Conservation (phyloP, 192 early-diverging fungal genomes). For the Backusella australiensis region DNA sequence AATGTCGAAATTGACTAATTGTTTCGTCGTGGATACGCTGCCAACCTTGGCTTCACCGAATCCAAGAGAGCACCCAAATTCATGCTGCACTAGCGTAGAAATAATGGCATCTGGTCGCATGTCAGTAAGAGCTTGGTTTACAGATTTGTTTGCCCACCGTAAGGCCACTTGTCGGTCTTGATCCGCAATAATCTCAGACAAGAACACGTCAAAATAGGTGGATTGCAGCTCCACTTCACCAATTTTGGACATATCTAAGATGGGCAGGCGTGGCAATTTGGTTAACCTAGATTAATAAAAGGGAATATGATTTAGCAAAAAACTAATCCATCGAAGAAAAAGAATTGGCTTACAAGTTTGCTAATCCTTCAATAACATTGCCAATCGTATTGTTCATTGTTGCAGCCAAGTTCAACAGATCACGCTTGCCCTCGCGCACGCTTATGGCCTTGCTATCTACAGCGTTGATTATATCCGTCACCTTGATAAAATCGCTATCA, state of each 20-base stretch:
- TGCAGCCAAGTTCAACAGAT: constrained; percentile 4
- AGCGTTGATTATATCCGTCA: constrained; percentile 12
- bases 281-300: constrained; percentile 15
- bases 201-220: constrained; percentile 15
- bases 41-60: constrained; percentile 11
- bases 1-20: constrained; percentile 7
- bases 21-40: constrained; percentile 9
- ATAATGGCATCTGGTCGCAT: constrained; percentile 12
- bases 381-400: constrained; percentile 1
- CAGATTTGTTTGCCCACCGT: constrained; percentile 7
- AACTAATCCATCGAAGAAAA: constrained; percentile 9
- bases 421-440: background rate
- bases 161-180: background rate
- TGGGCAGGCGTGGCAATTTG: constrained; percentile 8
- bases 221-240: constrained; percentile 6
- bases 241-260: constrained; percentile 9
- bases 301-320: constrained; percentile 9
- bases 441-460: constrained; percentile 1
- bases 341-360: constrained; percentile 11
- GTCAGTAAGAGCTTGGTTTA: background rate
- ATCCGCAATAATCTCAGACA: constrained; percentile 10
- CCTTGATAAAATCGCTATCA: constrained; percentile 12
- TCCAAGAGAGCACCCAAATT: constrained; percentile 7
- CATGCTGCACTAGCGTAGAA: constrained; percentile 4
- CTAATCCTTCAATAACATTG: constrained; percentile 5